These are phyloP conservation scores for Gloeopeniophorella convolvens DNA, from an alignment of 768 basidiomycete genomes.

Conservation along the genomic window DNA sequence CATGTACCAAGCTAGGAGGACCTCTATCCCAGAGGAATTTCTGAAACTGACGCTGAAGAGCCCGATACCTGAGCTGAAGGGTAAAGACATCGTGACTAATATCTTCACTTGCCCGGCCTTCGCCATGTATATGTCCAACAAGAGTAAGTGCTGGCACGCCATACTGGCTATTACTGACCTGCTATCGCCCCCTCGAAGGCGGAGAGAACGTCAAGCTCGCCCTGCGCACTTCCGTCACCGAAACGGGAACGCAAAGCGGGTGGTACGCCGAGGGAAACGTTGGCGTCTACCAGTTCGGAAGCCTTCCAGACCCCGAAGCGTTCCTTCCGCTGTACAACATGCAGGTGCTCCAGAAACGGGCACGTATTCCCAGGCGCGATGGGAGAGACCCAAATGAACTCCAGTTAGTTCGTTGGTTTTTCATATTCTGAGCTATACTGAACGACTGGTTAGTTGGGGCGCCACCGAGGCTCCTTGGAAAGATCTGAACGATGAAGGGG, in stretches of 20 bases:
- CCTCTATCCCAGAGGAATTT: conserved; percentile 1
- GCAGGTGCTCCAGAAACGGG: conserved; percentile 1
- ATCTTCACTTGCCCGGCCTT: conserved; percentile 11
- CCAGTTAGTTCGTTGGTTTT: neutral
- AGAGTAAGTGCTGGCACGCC: neutral
- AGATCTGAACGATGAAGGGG: conserved; percentile 7
- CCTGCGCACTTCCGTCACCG: neutral
- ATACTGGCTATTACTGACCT: neutral
- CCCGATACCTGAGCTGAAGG: conserved; percentile 1
- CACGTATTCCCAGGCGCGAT: conserved; percentile 7
- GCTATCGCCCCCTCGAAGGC: neutral
- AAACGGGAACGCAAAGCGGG: conserved; percentile 2
- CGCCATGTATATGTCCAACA: conserved; percentile 16
- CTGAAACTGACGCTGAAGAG: conserved; percentile 7
- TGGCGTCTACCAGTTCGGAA: conserved; percentile 14
- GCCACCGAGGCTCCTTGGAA: conserved; percentile 3
- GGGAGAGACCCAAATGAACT: conserved; percentile 7
- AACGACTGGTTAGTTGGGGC: conserved; percentile 14
- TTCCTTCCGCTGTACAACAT: conserved; percentile 11
- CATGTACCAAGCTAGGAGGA: conserved; percentile 3
- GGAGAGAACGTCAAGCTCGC: conserved; percentile 12
- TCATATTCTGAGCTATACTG: neutral
- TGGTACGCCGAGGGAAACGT: conserved; percentile 17
- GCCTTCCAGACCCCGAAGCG: conserved; percentile 3
- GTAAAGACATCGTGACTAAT: conserved; percentile 9